Conservation (phyloP, 495 filamentous ascomycete genomes). For the Penicillium pancosmium region DNA sequence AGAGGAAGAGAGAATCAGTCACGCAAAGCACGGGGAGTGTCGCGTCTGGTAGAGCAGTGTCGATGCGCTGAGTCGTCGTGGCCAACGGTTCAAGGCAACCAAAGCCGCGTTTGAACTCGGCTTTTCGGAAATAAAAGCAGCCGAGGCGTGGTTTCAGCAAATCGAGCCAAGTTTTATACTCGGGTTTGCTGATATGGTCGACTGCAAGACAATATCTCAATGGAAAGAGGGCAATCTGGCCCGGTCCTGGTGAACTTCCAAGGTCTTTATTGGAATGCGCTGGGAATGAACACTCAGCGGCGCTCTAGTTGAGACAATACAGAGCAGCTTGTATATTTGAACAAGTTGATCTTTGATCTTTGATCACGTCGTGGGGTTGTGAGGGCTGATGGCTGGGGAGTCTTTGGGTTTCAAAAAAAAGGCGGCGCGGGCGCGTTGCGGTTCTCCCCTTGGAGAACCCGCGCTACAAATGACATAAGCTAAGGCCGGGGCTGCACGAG, state of each 20-base stretch:
- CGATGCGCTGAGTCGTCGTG: neutral
- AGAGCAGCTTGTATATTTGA: neutral
- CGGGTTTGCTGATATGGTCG: neutral
- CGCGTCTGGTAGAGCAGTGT: neutral
- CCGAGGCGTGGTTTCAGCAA: neutral
- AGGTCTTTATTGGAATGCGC: too few relatives aligned
- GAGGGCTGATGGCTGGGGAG: neutral
- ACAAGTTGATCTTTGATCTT: neutral
- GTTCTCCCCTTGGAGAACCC: neutral
- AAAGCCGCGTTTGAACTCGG: too few relatives aligned
- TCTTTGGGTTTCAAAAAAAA: neutral
- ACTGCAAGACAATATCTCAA: neutral
- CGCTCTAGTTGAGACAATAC: neutral
- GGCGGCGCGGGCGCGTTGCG: neutral
- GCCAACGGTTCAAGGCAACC: too few relatives aligned
- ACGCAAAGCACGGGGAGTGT: neutral
- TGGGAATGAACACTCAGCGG: too few relatives aligned
- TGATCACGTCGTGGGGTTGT: neutral
- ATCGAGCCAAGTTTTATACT: neutral
- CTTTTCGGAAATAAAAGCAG: too few relatives aligned
- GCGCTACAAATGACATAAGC: conserved; percentile 5
- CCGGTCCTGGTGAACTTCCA: neutral
- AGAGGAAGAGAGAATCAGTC: too few relatives aligned
- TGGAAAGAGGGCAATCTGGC: neutral
- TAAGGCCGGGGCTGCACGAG: neutral